Evolutionary conservation across 2,329 filamentous ascomycete species (phyloP).

Genomic region (Pseudogymnoascus destructans): DNA sequence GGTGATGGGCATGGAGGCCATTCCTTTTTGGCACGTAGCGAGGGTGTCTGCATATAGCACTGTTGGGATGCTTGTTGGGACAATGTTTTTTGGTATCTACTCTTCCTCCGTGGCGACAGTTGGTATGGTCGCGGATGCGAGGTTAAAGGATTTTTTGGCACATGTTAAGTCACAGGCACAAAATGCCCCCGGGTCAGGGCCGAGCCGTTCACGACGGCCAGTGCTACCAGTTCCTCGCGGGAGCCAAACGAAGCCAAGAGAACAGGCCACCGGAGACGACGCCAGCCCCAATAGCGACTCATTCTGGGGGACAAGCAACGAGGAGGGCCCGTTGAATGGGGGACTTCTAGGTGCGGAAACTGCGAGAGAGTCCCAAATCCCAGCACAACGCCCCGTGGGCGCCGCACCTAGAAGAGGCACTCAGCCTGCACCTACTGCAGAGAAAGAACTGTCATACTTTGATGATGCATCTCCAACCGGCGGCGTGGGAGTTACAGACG

Average conservation of each 20-base stretch:
- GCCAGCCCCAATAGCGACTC: slow-evolving; percentile 22
- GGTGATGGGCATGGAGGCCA: slow-evolving; percentile 15
- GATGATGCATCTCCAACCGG: slow-evolving; percentile 23
- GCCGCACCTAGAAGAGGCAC: not conserved
- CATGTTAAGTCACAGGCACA: slow-evolving; percentile 10
- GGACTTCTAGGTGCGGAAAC: not conserved
- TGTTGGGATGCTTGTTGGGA: slow-evolving; percentile 16
- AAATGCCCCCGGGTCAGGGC: not conserved
- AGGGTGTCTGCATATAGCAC: slow-evolving; percentile 18
- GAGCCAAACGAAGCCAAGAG: not conserved
- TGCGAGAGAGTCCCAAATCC: not conserved
- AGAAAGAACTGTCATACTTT: slow-evolving; percentile 12
- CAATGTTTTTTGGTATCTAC: slow-evolving; percentile 20
- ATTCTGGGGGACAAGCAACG: slow-evolving; percentile 11
- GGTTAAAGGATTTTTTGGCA: slow-evolving; percentile 19
- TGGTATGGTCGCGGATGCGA: slow-evolving; percentile 20
- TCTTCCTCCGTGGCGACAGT: slow-evolving; percentile 17
- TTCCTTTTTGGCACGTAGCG: slow-evolving; percentile 18
- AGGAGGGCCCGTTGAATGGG: slow-evolving; percentile 8
- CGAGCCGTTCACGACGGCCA: slow-evolving; percentile 11
- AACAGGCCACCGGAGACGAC: slow-evolving; percentile 15
- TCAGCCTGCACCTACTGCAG: not conserved
- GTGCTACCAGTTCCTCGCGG: not conserved
- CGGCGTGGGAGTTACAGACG: slow-evolving; percentile 15
- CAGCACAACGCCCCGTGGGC: not conserved